Base-by-base conservation (phyloP, 2,329 filamentous ascomycete genomes). In the Nakataea oryzae region DNA sequence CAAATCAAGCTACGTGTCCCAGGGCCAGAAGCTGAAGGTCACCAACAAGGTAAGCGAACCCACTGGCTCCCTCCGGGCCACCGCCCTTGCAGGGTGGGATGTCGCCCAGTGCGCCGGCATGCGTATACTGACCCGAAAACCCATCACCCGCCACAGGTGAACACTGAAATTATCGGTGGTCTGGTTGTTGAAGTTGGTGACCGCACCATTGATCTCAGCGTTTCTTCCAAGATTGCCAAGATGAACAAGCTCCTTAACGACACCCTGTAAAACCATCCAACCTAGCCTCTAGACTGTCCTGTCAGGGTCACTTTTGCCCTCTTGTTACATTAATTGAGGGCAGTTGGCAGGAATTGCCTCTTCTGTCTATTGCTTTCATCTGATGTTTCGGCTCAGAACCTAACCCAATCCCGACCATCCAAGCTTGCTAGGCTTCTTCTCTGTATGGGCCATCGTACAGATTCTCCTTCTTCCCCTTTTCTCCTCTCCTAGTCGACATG, bases 241-340 rank as follows among this genome's bases (percentile, higher is more conserved):
- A 91, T 99, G 86, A 99, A 99, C 91, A 99, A 97, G 89, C 88
- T 96, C 76, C 89, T 99, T 75, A 93, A 85, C 70, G 95, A 99
- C 80, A 85, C 89, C 78, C 83, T 99, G 90, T 99, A 96, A 90
- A 92, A 69, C 63, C 71, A 72, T n/a, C 8, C 24, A n/a, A 9
- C 2, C 41, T 50, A 50, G 41, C 24, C 41, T 50, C 41, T 50
- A 50, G n/a, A n/a, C n/a, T n/a, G n/a, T 8, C 21, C 21, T n/a
- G 41, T n/a, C 21, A 50, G 41, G 41, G 41, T 24, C 41, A 24
- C 1, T n/a, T 50, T 50, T 24, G 6, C 41, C 41, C 41, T 50
- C 24, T 50, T 50, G 41, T 50, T n/a, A 50, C 41, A 13, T 50
- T 50, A n/a, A 50, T 50, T 7, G 21, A 50, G 41, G 24, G 41